phyloP scores from a whole-genome alignment of 768 basidiomycete genomes.

The Multifurca ochricompacta region DNA sequence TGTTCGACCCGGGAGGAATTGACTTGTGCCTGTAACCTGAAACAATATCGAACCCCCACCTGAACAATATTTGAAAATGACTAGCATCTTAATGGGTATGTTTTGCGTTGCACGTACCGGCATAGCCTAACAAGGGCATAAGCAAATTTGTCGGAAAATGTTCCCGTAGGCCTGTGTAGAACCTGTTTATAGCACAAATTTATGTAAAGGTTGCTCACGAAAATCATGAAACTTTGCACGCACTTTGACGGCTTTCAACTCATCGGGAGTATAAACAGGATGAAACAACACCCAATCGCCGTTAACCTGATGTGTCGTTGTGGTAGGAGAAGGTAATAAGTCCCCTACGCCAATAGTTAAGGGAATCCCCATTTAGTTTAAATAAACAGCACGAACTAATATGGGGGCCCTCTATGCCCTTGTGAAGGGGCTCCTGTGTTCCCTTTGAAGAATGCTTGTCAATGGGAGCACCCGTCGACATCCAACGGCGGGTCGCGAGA shows the following conservation, averaged over 20 bases:
- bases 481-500: not conserved
- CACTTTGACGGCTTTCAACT: slow-evolving; percentile 67
- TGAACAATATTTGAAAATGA: slow-evolving; percentile 17
- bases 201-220: not conserved
- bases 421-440: not conserved
- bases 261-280: slow-evolving; percentile 77
- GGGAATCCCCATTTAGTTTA: too few species aligned
- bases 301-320: slow-evolving; percentile 24
- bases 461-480: not conserved
- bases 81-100: not conserved
- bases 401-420: slow-evolving; percentile 8
- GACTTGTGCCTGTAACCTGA: slow-evolving; percentile 78
- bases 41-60: slow-evolving; percentile 73
- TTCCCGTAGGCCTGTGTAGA: slow-evolving; percentile 56
- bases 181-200: slow-evolving; percentile 39
- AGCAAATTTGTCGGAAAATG: slow-evolving; percentile 68
- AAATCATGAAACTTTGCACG: slow-evolving; percentile 4
- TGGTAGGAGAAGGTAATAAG: not conserved
- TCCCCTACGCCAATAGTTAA: slow-evolving; percentile 4
- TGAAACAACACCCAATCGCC: slow-evolving; percentile 93
- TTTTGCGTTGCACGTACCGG: slow-evolving; percentile 30
- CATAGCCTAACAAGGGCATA: slow-evolving; percentile 49
- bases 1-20: slow-evolving; percentile 50
- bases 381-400: not conserved
- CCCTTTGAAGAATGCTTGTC: not conserved